These are phyloP conservation scores for Miscanthus lutarioriparius DNA, from an alignment of 176 grass and related monocot genomes.

Conservation along the genomic window DNA sequence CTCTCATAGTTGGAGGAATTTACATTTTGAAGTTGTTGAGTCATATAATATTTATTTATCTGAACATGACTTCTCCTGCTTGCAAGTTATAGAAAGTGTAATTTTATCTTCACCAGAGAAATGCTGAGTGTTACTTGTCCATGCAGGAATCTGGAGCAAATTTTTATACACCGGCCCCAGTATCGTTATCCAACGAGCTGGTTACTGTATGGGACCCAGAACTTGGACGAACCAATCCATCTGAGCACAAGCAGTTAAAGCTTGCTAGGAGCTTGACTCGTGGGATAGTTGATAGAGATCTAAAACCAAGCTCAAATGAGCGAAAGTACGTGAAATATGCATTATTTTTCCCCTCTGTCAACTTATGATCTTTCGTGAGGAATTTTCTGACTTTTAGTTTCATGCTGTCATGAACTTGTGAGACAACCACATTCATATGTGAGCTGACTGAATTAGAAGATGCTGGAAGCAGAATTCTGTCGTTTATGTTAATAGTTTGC, in stretches of 20 bases:
- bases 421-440: slow-evolving; percentile 1
- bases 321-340: slow-evolving; percentile 65
- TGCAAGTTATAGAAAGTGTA: background rate
- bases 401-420: slow-evolving; percentile 13
- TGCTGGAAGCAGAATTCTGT: slow-evolving; percentile 1
- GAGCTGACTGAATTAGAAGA: slow-evolving; percentile 23
- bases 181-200: slow-evolving; percentile 83
- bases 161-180: slow-evolving; percentile 62
- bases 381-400: slow-evolving; percentile 12
- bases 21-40: background rate
- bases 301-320: slow-evolving; percentile 92
- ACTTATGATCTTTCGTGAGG: slow-evolving; percentile 5
- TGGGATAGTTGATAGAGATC: slow-evolving; percentile 95
- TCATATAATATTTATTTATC: slow-evolving; percentile 5
- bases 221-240: slow-evolving; percentile 88
- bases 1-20: background rate
- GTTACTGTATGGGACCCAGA: slow-evolving; percentile 89
- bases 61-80: background rate
- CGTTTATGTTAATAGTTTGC: background rate
- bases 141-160: slow-evolving; percentile 83
- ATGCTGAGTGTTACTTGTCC: slow-evolving; percentile 22
- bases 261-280: slow-evolving; percentile 92
- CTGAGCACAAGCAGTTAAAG: slow-evolving; percentile 93
- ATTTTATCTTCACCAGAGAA: background rate
- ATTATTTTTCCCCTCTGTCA: background rate